Base-by-base conservation (phyloP, 2,329 filamentous ascomycete species). In the Hypoxylon sp. region DNA sequence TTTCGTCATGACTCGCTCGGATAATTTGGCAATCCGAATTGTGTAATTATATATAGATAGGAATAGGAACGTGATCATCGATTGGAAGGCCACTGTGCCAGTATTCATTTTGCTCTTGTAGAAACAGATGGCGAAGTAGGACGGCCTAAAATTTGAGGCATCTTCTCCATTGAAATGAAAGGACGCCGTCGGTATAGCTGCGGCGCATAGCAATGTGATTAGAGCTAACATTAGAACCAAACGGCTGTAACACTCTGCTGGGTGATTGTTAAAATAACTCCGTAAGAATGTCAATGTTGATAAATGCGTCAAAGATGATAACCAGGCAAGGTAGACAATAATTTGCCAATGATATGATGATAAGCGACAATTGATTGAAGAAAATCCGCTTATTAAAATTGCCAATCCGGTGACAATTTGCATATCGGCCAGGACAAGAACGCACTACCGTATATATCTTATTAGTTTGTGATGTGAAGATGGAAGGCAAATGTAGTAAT, bases 201-300 rank as follows among this genome's bases (percentile, higher is more conserved):
- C 17, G 19, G 5, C 17, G 19, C 17, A 19, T 22, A 43, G 19
- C 6, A 43, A 15, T 22, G 3, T 7, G 8, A 43, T 5, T 17
- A 43, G 17, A 4, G 17, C 7, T 20, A 43, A 43, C 39, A 43
- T 43, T 4, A 43, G 39, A 2, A 43, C 6, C 11, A 43, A 7
- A 15, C 39, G 39, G 7, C 39, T 43, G 19, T 20, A 10, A 43
- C 20, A 43, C 10, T 43, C 39, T 19, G 17, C 17, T 1, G 6
- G 39, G 2, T 22, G 39, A 43, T 43, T 20, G 39, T 43, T 11
- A 7, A 43, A 17, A 43, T 43, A 22, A 7, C 19, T 19, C 6
- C 39, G 39, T 43, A 43, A 43, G 17, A 43, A 43, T 22, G 39
- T 43, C 39, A 43, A 20, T 43, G 39, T 22, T 13, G 39, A 43